Conservation (phyloP, 2,329 filamentous ascomycete species). For the Ceratocystis eucalypticola region DNA sequence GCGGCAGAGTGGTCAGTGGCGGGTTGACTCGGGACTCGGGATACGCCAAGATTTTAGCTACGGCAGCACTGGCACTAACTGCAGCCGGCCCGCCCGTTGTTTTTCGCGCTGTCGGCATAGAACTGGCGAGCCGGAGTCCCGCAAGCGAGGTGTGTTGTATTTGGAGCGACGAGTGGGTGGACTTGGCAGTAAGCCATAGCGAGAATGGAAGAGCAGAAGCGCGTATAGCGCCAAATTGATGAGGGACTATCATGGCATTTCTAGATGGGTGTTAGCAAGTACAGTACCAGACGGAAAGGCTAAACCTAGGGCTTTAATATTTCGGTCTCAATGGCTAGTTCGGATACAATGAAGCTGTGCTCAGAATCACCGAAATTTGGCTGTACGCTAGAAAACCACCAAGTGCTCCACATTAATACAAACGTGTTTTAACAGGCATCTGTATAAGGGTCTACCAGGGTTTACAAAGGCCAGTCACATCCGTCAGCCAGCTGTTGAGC, state of each 20-base stretch:
- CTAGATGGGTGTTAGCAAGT: not conserved
- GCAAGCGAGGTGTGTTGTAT: not conserved
- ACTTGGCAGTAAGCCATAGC: not conserved
- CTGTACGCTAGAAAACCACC: not conserved
- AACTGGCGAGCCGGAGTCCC: slow-evolving; percentile 3
- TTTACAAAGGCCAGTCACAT: slow-evolving; percentile 46
- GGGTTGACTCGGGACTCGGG: slow-evolving; percentile 44
- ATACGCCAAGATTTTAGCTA: not conserved
- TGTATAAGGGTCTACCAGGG: slow-evolving; percentile 9
- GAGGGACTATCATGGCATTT: slow-evolving; percentile 2
- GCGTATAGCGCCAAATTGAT: not conserved
- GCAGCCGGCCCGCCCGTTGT: not conserved
- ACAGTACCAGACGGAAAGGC: not conserved
- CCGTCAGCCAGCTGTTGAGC: slow-evolving; percentile 43
- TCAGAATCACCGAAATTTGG: not conserved
- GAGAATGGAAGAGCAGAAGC: not conserved
- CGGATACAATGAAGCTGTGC: not conserved
- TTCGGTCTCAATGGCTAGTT: no score
- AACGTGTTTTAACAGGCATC: not conserved
- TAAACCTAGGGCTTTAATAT: no score
- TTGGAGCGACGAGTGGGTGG: not conserved
- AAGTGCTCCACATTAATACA: not conserved
- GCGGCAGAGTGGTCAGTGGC: slow-evolving; percentile 57
- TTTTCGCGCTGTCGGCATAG: not conserved
- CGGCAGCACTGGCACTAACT: not conserved